These are phyloP conservation scores for Polyporus tsugae DNA, from an alignment of 1,284 basidiomycete species.

Conservation along the genomic window DNA sequence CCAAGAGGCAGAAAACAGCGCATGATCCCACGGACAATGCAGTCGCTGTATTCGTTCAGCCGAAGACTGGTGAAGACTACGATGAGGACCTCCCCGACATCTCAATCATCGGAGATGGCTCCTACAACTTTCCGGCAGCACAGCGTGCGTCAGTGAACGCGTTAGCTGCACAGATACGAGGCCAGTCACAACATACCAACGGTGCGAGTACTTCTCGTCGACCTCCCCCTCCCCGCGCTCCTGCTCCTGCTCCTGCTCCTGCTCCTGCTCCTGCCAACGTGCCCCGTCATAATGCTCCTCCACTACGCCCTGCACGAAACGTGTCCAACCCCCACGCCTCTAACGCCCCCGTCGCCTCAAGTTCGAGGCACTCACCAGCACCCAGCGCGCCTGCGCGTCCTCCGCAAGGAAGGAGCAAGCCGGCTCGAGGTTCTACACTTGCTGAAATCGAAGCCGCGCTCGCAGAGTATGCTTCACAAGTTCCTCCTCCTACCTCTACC, in stretches of 20 bases:
- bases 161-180: constrained; percentile 23
- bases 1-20: constrained; percentile 28
- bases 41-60: constrained; percentile 24
- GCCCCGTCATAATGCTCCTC: neutral
- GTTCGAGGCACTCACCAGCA: constrained; percentile 8
- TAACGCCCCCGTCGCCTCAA: neutral
- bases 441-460: constrained; percentile 24
- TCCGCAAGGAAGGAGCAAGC: neutral
- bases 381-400: neutral
- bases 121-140: constrained; percentile 41
- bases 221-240: neutral
- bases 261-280: constrained; percentile 3
- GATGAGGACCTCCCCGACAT: constrained; percentile 67
- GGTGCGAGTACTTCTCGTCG: constrained; percentile 9
- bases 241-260: neutral
- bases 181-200: neutral
- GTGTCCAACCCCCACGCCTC: neutral
- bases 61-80: constrained; percentile 43
- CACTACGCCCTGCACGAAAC: neutral
- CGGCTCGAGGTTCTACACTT: constrained; percentile 13
- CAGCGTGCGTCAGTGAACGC: constrained; percentile 23
- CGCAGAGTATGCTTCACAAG: constrained; percentile 18
- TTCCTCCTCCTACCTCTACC: neutral
- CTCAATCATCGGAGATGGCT: constrained; percentile 52
- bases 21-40: constrained; percentile 17